These are phyloP conservation scores for Colletotrichum sidae DNA, from an alignment of 2,329 filamentous ascomycete genomes.

Conservation along the genomic window DNA sequence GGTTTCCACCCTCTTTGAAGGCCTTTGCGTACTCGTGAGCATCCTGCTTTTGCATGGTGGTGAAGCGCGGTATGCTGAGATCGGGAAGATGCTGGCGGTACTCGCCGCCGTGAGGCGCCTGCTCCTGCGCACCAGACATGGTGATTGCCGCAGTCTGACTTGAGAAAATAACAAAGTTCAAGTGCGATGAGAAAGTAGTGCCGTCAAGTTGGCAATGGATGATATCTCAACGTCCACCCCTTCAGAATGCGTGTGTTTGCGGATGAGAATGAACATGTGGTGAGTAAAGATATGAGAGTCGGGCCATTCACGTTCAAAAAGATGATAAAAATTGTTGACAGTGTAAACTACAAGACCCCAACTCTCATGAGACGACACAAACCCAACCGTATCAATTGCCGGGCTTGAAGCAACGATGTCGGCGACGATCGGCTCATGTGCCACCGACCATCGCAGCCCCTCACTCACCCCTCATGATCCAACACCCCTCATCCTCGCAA, in stretches of 20 bases:
- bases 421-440: constrained; percentile 25
- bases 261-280: background rate
- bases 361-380: background rate
- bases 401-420: background rate
- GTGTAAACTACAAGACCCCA: background rate
- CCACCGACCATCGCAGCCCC: constrained; percentile 23
- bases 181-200: background rate
- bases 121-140: constrained; percentile 12
- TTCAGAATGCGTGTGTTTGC: no score
- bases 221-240: no score
- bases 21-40: constrained; percentile 70
- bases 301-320: background rate
- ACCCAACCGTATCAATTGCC: constrained; percentile 12
- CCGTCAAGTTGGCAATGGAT: fast-evolving
- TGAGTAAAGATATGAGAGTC: background rate
- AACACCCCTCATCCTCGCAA: constrained; percentile 20
- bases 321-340: background rate
- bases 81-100: constrained; percentile 74
- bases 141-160: background rate
- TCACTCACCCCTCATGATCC: constrained; percentile 19
- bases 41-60: constrained; percentile 70
- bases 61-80: constrained; percentile 70
- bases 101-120: constrained; percentile 39
- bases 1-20: constrained; percentile 68
- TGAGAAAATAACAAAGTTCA: background rate